Percentiles rank a stretch among this genome's conserved stretches.
phyloP scores from a whole-genome alignment of 2,329 filamentous ascomycete species.

The Fusarium sarcochroum region DNA sequence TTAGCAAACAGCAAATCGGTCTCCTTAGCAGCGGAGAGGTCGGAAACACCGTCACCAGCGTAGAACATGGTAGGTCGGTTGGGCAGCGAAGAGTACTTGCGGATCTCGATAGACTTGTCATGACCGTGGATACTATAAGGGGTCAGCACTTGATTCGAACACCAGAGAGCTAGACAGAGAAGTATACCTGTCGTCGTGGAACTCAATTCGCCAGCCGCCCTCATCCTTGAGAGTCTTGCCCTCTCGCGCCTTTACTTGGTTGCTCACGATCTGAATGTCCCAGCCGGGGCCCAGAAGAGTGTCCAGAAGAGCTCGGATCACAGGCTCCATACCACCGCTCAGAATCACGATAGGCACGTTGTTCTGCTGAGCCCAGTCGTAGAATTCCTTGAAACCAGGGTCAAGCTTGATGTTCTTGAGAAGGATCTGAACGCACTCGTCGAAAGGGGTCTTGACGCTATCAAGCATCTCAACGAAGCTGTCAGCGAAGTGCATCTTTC shows the following conservation, averaged over 20 bases:
- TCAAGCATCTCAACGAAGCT: constrained; percentile 94
- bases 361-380: constrained; percentile 82
- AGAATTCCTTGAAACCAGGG: constrained; percentile 89
- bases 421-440: constrained; percentile 84
- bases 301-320: constrained; percentile 87
- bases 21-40: constrained; percentile 91
- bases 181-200: constrained; percentile 83
- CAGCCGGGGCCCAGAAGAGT: constrained; percentile 83
- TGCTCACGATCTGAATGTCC: constrained; percentile 91
- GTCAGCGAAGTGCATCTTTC: constrained; percentile 82
- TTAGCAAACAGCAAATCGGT: constrained; percentile 96
- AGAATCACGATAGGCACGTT: constrained; percentile 94
- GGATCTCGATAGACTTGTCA: constrained; percentile 93
- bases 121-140: constrained; percentile 83
- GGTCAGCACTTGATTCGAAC: constrained; percentile 10
- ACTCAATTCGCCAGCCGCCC: constrained; percentile 89
- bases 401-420: constrained; percentile 89
- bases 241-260: constrained; percentile 76
- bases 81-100: constrained; percentile 84
- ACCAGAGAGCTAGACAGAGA: neutral
- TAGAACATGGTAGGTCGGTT: constrained; percentile 90
- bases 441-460: constrained; percentile 83
- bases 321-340: constrained; percentile 91
- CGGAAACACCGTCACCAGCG: constrained; percentile 93
- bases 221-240: constrained; percentile 82